Evolutionary conservation across 371 early-diverging fungal species (phyloP).

Genomic region (Entomophthora muscae): DNA sequence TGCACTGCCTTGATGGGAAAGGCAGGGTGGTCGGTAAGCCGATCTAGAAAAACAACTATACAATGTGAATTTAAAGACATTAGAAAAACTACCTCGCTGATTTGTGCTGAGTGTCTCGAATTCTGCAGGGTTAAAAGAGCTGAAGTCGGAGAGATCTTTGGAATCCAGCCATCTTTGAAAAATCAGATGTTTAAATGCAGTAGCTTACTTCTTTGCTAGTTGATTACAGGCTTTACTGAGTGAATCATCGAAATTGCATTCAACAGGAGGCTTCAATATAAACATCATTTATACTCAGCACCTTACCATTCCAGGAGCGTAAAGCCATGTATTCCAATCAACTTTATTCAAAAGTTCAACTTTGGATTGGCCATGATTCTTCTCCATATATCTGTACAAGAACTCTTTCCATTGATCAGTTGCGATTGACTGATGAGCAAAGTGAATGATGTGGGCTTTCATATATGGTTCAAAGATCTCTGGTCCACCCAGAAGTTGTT

Average conservation of each 20-base stretch:
- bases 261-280: conserved; percentile 56
- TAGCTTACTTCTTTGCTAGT: conserved; percentile 18
- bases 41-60: conserved; percentile 67
- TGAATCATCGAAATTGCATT: conserved; percentile 69
- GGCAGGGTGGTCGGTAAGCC: conserved; percentile 47
- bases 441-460: conserved; percentile 62
- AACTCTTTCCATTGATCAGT: conserved; percentile 73
- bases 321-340: conserved; percentile 84
- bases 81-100: conserved; percentile 41
- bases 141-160: conserved; percentile 23
- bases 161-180: conserved; percentile 38
- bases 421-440: conserved; percentile 72
- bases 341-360: conserved; percentile 44
- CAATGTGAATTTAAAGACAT: conserved; percentile 3
- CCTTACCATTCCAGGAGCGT: conserved; percentile 54
- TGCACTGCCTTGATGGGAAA: conserved; percentile 37
- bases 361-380: conserved; percentile 38
- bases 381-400: conserved; percentile 49
- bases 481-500: conserved; percentile 69
- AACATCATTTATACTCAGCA: background rate
- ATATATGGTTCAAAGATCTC: conserved; percentile 67
- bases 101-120: conserved; percentile 41
- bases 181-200: background rate
- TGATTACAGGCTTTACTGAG: conserved; percentile 65
- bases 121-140: conserved; percentile 34